Conservation (phyloP, 805 yeast species). For the Candida nitratophila region DNA sequence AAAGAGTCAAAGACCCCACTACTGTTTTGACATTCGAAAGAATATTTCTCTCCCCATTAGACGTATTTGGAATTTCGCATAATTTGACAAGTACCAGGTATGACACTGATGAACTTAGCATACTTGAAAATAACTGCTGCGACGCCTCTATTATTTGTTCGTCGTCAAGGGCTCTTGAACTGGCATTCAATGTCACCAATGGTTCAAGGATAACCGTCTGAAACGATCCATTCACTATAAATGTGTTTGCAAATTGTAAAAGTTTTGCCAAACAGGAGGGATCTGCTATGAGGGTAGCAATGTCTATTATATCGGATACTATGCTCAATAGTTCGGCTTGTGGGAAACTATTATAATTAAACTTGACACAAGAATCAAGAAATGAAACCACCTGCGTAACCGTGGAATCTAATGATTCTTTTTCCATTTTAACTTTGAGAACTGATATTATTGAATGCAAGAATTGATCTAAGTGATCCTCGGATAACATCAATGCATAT, state of each 20-base stretch:
- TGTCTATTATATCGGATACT: constrained; percentile 6
- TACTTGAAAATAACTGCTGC: neutral
- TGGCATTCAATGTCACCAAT: constrained; percentile 9
- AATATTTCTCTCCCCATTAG: no score
- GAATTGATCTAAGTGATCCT: constrained; percentile 11
- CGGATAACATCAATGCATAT: constrained; percentile 13
- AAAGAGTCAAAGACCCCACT: neutral
- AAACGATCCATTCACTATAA: constrained; percentile 9
- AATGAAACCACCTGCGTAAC: constrained; percentile 1
- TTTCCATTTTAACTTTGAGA: neutral
- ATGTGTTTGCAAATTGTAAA: constrained; percentile 9
- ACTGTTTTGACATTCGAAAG: neutral
- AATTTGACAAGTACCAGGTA: neutral
- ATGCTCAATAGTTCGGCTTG: constrained; percentile 4
- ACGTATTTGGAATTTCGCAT: neutral
- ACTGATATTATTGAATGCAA: constrained; percentile 5
- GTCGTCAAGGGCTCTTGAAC: constrained; percentile 9
- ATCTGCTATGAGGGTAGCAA: constrained; percentile 8
- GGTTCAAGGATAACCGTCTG: constrained; percentile 7
- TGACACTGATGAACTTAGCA: neutral
- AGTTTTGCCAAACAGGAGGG: constrained; percentile 8
- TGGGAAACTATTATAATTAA: constrained; percentile 15
- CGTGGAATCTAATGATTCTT: neutral
- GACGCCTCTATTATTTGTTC: constrained; percentile 1
- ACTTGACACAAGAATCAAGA: constrained; percentile 12